Evolutionary conservation across 2,329 filamentous ascomycete genomes (phyloP), one percentile per base, ranked within the genome.

Genomic region (Fusarium sp.): DNA sequence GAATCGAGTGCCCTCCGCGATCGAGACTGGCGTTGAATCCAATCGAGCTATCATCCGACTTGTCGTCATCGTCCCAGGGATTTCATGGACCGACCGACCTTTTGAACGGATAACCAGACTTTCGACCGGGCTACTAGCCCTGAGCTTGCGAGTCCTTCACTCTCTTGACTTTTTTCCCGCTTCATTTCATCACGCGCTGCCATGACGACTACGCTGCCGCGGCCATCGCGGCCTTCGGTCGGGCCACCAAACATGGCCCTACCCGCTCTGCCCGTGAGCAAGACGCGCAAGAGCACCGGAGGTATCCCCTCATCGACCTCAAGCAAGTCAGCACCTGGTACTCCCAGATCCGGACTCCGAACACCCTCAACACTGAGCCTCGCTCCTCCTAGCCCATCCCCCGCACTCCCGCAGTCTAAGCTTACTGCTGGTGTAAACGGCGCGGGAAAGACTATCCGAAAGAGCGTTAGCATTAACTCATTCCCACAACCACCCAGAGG

Each of bases 391-490:
- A 87, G 88, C 43, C 86, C 89, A 33, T 85, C 87, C 39, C 85
- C 89, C 6, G 85, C 87, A 59, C 83, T 92, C 13, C 88, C 90
- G 6, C 86, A 90, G 18, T 85, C 90, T 20, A 89, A 89, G 68
- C 86, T 88, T 3, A 83, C 87, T 7, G 87, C 90, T 10, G 86
- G 85, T 39, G 84, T 91, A 16, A 91, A 90, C 71, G 85, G 86
- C 35, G 86, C 90, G 6, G 90, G 91, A 29, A 95, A 92, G 82
- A 91, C 92, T 1, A 84, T 98, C 65, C 91, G 95, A 72, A 97
- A 97, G 84, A 94, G 94, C 1, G 93, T 97, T 79, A 98, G 95
- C 87, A 97, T 98, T 80, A 96, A 95, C 80, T 92, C 95, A 1
- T 98, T 98, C 80, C 96, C 96, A 33, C 94, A 97, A 74, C 96